Base-by-base conservation (phyloP, 2,329 filamentous ascomycete genomes). In the Colletotrichum siamense region DNA sequence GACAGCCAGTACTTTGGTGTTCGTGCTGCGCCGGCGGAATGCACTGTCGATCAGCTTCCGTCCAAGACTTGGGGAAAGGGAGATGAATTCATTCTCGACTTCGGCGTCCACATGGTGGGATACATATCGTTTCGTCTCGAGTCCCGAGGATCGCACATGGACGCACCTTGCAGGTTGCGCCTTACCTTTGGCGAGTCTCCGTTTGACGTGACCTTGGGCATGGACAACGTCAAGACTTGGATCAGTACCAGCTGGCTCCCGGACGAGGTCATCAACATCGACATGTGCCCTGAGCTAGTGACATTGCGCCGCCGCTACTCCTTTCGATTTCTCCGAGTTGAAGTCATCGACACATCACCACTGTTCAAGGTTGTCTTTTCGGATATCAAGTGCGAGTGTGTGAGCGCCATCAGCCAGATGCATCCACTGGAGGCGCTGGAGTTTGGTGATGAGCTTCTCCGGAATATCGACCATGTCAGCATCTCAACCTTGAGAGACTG, bases 221-320 rank as follows among this genome's bases (percentile, higher is more conserved):
- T 85, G 78, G 79, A 84, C 61, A 76, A 78, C 13, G 81, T 82
- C 71, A 77, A 84, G n/a, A 83, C 84, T 8, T 85, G 82, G 83
- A 85, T 85, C 75, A 84, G 83, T 70, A 85, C 82, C 8, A 80
- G 81, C 22, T 85, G 84, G 84, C 81, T 85, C 6, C 84, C 83
- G 1, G 83, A 85, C 66, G 84, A 85, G 61, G 76, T 82, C 24
- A 80, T 85, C 66, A 85, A 84, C 68, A 76, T 85, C 39, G 84
- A 85, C 75, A 79, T 79, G 78, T 81, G 82, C 32, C 83, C 84
- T 8, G 77, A 81, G 32, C 75, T 75, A 9, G 78, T 85, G 13
- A 55, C 77, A 3, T 77, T 85, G n/a, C 77, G 80, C n/a, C 80
- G 83, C 67, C 76, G 83, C 16, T 80, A 84, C 62, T 76, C 83